Conservation (phyloP, 176 grass and related monocot genomes). For the Pontederia crassipes region DNA sequence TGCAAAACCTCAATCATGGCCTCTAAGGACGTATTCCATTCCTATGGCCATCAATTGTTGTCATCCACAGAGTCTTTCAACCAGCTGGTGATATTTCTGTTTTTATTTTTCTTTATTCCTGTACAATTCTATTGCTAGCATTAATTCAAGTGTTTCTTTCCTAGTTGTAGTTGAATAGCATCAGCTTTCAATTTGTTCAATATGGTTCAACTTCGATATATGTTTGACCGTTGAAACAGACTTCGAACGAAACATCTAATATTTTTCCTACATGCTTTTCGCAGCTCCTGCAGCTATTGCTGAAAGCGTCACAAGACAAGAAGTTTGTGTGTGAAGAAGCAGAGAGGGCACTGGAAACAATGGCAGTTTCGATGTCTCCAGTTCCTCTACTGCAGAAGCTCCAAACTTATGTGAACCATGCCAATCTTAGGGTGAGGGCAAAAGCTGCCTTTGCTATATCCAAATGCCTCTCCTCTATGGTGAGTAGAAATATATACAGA, state of each 20-base stretch:
- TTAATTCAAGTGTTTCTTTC: background rate
- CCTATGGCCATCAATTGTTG: slow-evolving; percentile 35
- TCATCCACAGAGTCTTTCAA: slow-evolving; percentile 47
- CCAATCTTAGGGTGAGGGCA: slow-evolving; percentile 81
- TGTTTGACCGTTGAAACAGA: background rate
- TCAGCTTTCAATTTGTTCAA: background rate
- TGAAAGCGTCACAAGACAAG: slow-evolving; percentile 99
- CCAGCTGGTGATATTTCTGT: slow-evolving; percentile 39
- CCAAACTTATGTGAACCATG: slow-evolving; percentile 60
- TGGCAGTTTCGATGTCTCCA: slow-evolving; percentile 67
- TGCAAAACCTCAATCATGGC: slow-evolving; percentile 88
- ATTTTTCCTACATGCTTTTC: background rate
- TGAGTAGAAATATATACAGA: background rate
- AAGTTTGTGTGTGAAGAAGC: slow-evolving; percentile 92
- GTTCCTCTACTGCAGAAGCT: slow-evolving; percentile 67
- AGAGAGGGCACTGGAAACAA: slow-evolving; percentile 66
- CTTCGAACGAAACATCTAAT: background rate
- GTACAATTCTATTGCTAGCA: background rate
- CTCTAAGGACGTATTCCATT: slow-evolving; percentile 56
- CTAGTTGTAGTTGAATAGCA: background rate
- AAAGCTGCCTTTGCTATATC: slow-evolving; percentile 89
- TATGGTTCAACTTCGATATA: no score
- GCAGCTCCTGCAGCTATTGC: slow-evolving; percentile 80
- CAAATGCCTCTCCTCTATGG: slow-evolving; percentile 60
- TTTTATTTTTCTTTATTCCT: background rate